These are phyloP conservation scores for Copromyces sp. DNA, from an alignment of 495 filamentous ascomycete genomes.

Conservation along the genomic window DNA sequence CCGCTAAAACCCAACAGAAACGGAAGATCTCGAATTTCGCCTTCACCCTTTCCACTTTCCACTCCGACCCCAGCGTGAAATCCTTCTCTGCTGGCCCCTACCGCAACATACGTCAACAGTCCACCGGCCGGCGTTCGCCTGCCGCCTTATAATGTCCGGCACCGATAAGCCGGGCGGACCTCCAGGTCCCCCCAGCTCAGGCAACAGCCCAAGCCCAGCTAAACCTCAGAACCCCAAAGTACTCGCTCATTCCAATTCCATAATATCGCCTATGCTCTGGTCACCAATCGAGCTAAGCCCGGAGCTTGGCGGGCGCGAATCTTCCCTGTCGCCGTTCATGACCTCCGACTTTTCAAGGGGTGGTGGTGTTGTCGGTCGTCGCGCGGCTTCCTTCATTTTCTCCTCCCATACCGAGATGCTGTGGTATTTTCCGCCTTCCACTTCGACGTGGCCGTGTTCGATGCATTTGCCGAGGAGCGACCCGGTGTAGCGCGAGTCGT, in stretches of 20 bases:
- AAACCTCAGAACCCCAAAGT: conserved; percentile 5
- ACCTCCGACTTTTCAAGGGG: conserved; percentile 1
- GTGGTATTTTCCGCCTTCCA: conserved; percentile 61
- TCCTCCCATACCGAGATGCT: conserved; percentile 59
- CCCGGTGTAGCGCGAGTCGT: conserved; percentile 70
- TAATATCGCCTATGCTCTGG: conserved; percentile 30
- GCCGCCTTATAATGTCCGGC: not conserved
- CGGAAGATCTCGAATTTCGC: not conserved
- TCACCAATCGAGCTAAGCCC: conserved; percentile 43
- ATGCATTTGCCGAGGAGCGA: conserved; percentile 63
- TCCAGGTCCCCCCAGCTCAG: not conserved
- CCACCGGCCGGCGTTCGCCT: not conserved
- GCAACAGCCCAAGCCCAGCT: not conserved
- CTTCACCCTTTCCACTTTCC: not conserved
- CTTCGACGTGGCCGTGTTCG: conserved; percentile 54
- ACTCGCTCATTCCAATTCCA: conserved; percentile 17
- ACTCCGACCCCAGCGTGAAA: not conserved
- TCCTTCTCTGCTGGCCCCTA: not conserved
- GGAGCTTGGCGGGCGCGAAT: conserved; percentile 38
- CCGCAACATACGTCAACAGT: not conserved
- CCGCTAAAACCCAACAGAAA: not conserved
- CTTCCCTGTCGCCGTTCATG: conserved; percentile 10
- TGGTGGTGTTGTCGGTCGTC: conserved; percentile 13
- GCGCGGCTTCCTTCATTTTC: conserved; percentile 14
- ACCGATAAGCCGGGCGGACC: not conserved